Base-by-base conservation (phyloP, 2,329 filamentous ascomycete species). In the Helicocarpus griseus region DNA sequence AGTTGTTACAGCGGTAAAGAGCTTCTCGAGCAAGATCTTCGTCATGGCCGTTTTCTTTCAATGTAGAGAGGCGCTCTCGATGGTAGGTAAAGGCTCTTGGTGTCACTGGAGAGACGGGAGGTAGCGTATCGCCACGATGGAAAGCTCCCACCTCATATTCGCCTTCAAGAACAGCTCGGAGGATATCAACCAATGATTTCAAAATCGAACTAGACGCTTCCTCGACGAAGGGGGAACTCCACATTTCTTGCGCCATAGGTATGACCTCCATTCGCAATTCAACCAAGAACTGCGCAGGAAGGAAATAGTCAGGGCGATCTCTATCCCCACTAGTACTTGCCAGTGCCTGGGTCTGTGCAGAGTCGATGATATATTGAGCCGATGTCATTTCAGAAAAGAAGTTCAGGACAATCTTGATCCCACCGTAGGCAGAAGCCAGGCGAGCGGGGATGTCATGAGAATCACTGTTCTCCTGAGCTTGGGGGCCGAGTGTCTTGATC, bases 171-270 rank as follows among this genome's bases (percentile, higher is more conserved):
- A 94, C 83, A 4, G 81, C 81, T 59, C 87, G 87, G 52, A 98
- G 74, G 44, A 95, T 91, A 29, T 89, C 86, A 54, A 97, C 81
- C 13, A 95, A 74, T 50, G 82, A 85, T 59, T 87, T 86, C 17
- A 93, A 81, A 39, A 90, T 86, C 21, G 82, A 78, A 22, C 83
- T 84, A 2, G 86, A 83, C 1, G 89, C 81, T 60, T 88, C 90
- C 59, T 95, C 89, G 17, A 93, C 81, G 45, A 95, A 80, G 24
- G 82, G 75, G 1, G 89, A 94, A 58, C 88, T 83, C 94, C 93
- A 98, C 26, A 97, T 78, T 44, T 83, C 78, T 52, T 80, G 79
- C 38, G 93, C 78, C 43, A 85, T 80, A 0, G 89, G 87, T 13
- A 96, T 72, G 24, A 96, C 81, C 24, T 83, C 81, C 69, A 86